phyloP scores from a whole-genome alignment of 345 rosid genomes.

The Geranium rotundifolium region DNA sequence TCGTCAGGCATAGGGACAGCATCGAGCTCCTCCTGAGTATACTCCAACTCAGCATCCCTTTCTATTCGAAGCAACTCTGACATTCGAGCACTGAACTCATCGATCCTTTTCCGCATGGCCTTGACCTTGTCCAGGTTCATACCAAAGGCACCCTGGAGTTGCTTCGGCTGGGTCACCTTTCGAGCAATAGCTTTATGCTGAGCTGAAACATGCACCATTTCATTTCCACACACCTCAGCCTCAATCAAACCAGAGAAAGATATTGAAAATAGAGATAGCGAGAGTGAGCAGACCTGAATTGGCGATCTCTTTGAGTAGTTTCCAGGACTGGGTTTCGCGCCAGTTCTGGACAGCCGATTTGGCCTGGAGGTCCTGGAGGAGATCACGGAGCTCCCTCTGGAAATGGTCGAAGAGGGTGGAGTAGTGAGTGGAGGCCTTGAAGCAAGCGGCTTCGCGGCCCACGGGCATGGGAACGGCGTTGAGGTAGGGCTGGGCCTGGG shows the following conservation, averaged over 20 bases:
- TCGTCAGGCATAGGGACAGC: slow-evolving; percentile 78
- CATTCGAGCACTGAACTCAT: slow-evolving; percentile 54
- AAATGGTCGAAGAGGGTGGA: slow-evolving; percentile 87
- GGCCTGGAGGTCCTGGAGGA: slow-evolving; percentile 54
- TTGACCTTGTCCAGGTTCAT: slow-evolving; percentile 65
- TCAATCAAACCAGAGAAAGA: not conserved
- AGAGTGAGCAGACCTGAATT: slow-evolving; percentile 43
- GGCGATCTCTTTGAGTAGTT: slow-evolving; percentile 85
- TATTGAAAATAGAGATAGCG: not conserved
- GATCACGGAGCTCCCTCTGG: slow-evolving; percentile 79
- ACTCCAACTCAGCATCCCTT: slow-evolving; percentile 88
- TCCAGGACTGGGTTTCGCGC: slow-evolving; percentile 72
- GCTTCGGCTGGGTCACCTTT: slow-evolving; percentile 49
- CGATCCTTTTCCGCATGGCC: slow-evolving; percentile 67
- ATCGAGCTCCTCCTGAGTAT: slow-evolving; percentile 85
- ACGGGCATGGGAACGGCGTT: slow-evolving; percentile 78
- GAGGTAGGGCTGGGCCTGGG: slow-evolving; percentile 77
- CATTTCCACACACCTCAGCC: slow-evolving; percentile 1
- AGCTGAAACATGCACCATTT: slow-evolving; percentile 40
- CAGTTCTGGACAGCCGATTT: slow-evolving; percentile 46
- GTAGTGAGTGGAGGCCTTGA: slow-evolving; percentile 82
- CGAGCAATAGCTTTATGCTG: slow-evolving; percentile 84
- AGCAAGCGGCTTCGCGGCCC: slow-evolving; percentile 68
- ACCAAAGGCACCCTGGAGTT: slow-evolving; percentile 68
- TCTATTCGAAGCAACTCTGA: slow-evolving; percentile 79